A percentile compares a stretch with the other conserved stretches of the same genome.
phyloP scores from a whole-genome alignment of 2,329 filamentous ascomycete species.

The Pseudopyricularia javanii region DNA sequence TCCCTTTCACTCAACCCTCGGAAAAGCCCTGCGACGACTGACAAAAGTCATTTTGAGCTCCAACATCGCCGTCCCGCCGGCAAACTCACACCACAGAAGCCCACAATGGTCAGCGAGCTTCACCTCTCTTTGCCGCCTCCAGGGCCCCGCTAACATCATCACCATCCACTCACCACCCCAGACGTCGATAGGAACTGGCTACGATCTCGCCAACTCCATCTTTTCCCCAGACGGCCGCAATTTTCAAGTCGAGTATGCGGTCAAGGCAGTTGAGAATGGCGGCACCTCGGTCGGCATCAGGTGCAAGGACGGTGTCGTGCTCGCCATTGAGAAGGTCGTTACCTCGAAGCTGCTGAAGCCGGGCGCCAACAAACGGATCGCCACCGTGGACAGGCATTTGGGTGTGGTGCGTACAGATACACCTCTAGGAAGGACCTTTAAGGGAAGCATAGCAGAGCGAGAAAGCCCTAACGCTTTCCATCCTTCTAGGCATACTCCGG shows the following conservation, averaged over 20 bases:
- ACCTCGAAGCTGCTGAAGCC: constrained; percentile 91
- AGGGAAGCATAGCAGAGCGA: too few relatives aligned
- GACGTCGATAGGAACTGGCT: constrained; percentile 99
- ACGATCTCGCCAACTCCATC: constrained; percentile 98
- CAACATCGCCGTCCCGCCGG: background rate
- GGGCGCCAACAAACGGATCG: constrained; percentile 93
- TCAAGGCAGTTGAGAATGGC: constrained; percentile 97
- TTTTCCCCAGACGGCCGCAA: constrained; percentile 98
- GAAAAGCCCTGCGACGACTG: background rate
- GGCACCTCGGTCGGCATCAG: constrained; percentile 92
- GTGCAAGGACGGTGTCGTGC: constrained; percentile 92
- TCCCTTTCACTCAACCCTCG: background rate
- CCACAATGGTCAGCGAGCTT: constrained; percentile 2
- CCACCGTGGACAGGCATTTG: constrained; percentile 84
- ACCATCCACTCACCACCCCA: constrained; percentile 24
- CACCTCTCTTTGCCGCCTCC: background rate
- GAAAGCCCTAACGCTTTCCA: background rate
- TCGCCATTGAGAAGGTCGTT: constrained; percentile 94
- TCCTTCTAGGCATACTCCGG: constrained; percentile 70
- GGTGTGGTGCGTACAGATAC: constrained; percentile 50
- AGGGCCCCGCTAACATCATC: constrained; percentile 5
- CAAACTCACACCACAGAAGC: background rate
- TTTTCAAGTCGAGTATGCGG: constrained; percentile 98
- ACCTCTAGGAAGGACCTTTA: too few relatives aligned
- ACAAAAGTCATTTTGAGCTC: background rate